Percentiles rank a stretch among this genome's conserved stretches.
Conservation (phyloP, 192 early-diverging fungal species). For the Coemansia sp. region DNA sequence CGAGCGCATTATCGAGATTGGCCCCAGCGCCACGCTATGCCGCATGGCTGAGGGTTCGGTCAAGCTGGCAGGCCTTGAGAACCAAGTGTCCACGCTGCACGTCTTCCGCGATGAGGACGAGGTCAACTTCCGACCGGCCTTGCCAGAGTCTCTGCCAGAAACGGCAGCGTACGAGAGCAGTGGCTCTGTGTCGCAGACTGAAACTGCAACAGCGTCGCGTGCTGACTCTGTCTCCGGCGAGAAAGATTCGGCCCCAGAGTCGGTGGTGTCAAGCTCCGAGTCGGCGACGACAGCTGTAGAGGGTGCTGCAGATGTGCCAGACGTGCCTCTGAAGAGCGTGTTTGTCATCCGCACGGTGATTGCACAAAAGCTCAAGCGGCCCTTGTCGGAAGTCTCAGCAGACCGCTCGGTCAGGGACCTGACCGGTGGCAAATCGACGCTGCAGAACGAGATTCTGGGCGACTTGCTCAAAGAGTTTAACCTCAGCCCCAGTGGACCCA, state of each 20-base stretch:
- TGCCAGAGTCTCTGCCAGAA: background rate
- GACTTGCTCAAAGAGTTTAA: conserved; percentile 90
- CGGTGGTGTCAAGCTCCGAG: background rate
- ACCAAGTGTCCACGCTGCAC: conserved; percentile 23
- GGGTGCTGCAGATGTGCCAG: conserved; percentile 49
- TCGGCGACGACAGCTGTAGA: background rate
- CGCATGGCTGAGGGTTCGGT: conserved; percentile 90
- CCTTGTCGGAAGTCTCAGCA: conserved; percentile 68
- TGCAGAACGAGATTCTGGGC: conserved; percentile 97
- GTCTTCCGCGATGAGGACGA: conserved; percentile 23
- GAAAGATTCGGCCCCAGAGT: background rate
- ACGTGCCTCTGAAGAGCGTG: conserved; percentile 72
- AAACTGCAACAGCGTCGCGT: background rate
- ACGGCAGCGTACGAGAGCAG: background rate
- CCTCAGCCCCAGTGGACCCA: conserved; percentile 62
- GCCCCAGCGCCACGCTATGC: conserved; percentile 84
- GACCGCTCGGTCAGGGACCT: conserved; percentile 68
- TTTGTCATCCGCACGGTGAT: conserved; percentile 83
- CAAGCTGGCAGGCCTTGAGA: conserved; percentile 56
- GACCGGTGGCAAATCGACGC: conserved; percentile 92
- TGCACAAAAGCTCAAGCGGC: conserved; percentile 89
- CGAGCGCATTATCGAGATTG: conserved; percentile 86
- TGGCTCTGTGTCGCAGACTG: background rate
- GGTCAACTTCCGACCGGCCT: conserved; percentile 10
- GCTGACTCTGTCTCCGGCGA: background rate